Conservation (phyloP, 495 filamentous ascomycete genomes). For the Peziza echinospora region DNA sequence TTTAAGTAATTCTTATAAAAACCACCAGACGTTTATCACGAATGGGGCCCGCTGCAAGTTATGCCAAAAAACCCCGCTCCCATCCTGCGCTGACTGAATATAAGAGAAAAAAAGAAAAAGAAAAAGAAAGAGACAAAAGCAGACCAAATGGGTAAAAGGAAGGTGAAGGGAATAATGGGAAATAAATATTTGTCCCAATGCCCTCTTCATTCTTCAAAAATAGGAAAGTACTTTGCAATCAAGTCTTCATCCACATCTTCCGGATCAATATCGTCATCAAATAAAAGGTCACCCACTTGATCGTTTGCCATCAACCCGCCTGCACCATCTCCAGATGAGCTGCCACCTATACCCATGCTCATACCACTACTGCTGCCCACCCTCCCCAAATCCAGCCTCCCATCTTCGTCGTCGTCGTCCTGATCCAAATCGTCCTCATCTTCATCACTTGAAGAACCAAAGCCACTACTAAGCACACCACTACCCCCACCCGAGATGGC, state of each 20-base stretch:
- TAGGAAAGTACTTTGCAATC: neutral
- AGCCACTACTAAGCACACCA: slow-evolving; percentile 67
- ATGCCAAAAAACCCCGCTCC: too few species aligned
- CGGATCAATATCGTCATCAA: slow-evolving; percentile 28
- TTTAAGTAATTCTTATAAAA: too few species aligned
- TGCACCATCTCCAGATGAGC: neutral
- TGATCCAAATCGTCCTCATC: slow-evolving; percentile 92
- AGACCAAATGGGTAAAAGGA: too few species aligned
- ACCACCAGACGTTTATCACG: too few species aligned
- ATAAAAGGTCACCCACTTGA: slow-evolving; percentile 43
- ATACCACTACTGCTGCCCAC: neutral
- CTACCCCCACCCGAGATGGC: slow-evolving; percentile 28
- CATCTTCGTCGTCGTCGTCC: slow-evolving; percentile 48
- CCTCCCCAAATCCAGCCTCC: slow-evolving; percentile 13
- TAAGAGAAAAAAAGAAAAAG: too few species aligned
- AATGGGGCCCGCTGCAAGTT: too few species aligned
- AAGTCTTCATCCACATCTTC: neutral
- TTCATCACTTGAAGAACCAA: slow-evolving; percentile 85
- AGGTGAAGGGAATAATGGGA: too few species aligned
- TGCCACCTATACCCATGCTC: neutral
- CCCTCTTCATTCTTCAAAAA: slow-evolving; percentile 25
- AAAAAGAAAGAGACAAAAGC: too few species aligned
- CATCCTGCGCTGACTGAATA: too few species aligned
- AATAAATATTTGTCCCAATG: slow-evolving; percentile 11
- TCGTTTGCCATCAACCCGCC: slow-evolving; percentile 18